phyloP scores from a whole-genome alignment of 73 alveolate species.

The Tetrahymena borealis region DNA sequence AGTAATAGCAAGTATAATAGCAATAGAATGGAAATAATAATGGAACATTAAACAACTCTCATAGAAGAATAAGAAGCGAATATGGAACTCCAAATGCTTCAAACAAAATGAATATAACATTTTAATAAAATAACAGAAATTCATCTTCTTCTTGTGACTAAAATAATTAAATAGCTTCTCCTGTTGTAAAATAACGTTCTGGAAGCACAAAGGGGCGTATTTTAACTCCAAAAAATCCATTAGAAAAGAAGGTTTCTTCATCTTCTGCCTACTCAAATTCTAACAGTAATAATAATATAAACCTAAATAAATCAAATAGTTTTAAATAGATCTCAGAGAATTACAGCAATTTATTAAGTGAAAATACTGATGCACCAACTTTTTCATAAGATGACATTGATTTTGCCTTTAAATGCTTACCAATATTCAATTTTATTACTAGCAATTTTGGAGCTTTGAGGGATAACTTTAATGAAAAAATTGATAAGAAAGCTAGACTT shows the following conservation, averaged over 20 bases:
- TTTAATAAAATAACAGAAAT: background rate
- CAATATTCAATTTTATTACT: background rate
- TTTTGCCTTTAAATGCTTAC: background rate
- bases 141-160: background rate
- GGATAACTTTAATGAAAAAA: background rate
- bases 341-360: background rate
- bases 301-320: background rate
- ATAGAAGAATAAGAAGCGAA: background rate
- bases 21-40: background rate
- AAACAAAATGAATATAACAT: background rate
- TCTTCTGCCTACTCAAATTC: background rate
- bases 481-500: background rate
- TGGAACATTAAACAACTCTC: background rate
- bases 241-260: background rate
- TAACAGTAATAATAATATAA: background rate
- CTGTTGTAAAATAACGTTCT: background rate
- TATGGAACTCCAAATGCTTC: background rate
- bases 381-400: background rate
- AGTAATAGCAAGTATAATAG: background rate
- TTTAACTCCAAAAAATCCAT: background rate
- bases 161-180: background rate
- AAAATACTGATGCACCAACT: background rate
- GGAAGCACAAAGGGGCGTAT: background rate
- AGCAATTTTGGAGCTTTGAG: background rate
- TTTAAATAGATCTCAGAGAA: background rate